Evolutionary conservation across 257 asterid species (phyloP).

Genomic region (Capsicum baccatum): DNA sequence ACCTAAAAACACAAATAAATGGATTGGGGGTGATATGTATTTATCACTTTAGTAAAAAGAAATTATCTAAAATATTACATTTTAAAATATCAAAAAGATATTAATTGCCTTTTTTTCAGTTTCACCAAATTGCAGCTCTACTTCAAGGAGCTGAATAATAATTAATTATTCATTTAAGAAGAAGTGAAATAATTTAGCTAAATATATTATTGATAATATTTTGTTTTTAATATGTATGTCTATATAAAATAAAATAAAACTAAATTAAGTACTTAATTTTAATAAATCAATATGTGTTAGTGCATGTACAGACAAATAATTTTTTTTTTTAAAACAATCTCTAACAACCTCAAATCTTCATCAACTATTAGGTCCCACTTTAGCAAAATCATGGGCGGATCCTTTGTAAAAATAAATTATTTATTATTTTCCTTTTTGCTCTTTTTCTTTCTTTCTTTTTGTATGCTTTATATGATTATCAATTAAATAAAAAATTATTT

Average conservation of each 20-base stretch:
- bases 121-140: neutral
- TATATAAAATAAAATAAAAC: too few species aligned
- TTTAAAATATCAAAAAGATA: neutral
- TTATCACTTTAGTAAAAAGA: neutral
- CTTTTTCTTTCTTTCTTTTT: too few species aligned
- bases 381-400: neutral
- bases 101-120: neutral
- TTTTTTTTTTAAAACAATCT: too few species aligned
- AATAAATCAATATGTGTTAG: too few species aligned
- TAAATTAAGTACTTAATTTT: too few species aligned
- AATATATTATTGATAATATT: neutral
- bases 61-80: neutral
- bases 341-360: neutral
- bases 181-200: neutral
- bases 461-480: too few species aligned
- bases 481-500: too few species aligned
- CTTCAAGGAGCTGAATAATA: neutral
- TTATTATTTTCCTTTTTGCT: too few species aligned
- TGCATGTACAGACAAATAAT: too few species aligned
- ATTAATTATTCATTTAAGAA: neutral
- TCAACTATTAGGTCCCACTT: neutral
- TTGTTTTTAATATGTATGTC: neutral
- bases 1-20: too few species aligned
- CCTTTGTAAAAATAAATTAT: neutral
- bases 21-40: too few species aligned